Evolutionary conservation across 2,329 filamentous ascomycete genomes (phyloP), one percentile per base, ranked within the genome.

Genomic region (Ceratocystiopsis sp.): DNA sequence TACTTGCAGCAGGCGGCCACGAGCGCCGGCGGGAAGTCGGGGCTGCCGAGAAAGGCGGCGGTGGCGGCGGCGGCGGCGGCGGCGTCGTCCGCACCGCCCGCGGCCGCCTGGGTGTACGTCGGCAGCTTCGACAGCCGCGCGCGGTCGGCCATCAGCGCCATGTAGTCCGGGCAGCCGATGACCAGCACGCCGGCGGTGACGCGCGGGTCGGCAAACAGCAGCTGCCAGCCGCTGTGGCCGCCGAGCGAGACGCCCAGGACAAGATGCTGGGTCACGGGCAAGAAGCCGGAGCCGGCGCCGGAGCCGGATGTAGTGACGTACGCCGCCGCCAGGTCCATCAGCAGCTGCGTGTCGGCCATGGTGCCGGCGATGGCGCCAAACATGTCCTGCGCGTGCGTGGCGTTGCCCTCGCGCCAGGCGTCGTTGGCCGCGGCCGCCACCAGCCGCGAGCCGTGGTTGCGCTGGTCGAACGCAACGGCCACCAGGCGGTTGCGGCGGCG

Each of bases 81-180:
- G 9, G 6, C 25, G 25, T 11, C 25, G 25, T 21, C 21, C 21
- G 13, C 21, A 4, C 21, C 8, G 4, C 21, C 21, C 4, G 21
- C 21, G 21, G 68, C 66, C 2, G 64, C 58, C 0, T 69, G n/a
- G 7, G 29, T 71, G 60, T 71, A 84, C 0, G 75, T 72, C 14
- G 67, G 50, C 12, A 81, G 64, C 53, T 79, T 84, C 0, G 80
- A 80, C 35, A 78, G 65, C 6, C 73, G 66, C 1, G 89, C 89
- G 12, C 91, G 83, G 52, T 89, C 78, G 10, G 66, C 68, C 75
- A 96, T 81, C 15, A 96, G 58, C 17, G 58, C 69, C 49, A 78
- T 74, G 53, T 84, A 94, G 60, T 98, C 89, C 1, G 87, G 85
- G 59, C 86, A 94, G 1, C 89, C 91, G 42, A 96, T 83, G 19